Base-by-base conservation (phyloP, 345 rosid species). In the Salix arbutifolia region DNA sequence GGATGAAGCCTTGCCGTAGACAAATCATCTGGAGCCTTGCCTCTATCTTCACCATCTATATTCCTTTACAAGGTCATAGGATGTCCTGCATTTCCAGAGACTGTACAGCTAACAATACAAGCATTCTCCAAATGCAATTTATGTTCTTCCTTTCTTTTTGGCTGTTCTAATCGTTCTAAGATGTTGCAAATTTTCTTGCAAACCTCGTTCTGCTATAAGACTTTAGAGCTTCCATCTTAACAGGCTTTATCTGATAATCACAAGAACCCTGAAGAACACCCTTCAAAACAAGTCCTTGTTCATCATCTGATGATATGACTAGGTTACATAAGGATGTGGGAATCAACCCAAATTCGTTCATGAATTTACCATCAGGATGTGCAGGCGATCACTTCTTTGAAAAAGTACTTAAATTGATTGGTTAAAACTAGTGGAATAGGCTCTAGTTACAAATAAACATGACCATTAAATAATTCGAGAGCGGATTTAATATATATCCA, bases 121-220 rank as follows among this genome's bases (percentile, higher is more conserved):
- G 65, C 5, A 21, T 37, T 58, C 28, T 69, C 33, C n/a, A 25
- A 17, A 13, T 17, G 28, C 58, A 40, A 30, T 8, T 33, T 67
- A 26, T 13, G 28, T 5, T 42, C 71, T 19, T 35, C 73, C 1
- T 21, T 31, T 40, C 28, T 40, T 42, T 1, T 19, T 8, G 31
- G 38, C 31, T 46, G 70, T 30, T 40, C 61, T 13, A 71, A 4
- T 68, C 71, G 70, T 64, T 44, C 71, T 31, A 26, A n/a, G 13
- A 19, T 13, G 48, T 25, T 44, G 26, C 35, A 7, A 33, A 4
- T 64, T 25, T 52, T 77, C 82, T 67, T 80, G 40, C 84, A 80
- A 31, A 80, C 11, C 35, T 80, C 85, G 65, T 85, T 82, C 71
- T 80, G 82, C 87, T 84, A 85, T 38, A 85, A 69, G n/a, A 64